Conservation (phyloP, 495 filamentous ascomycete genomes). For the Cryomyces minteri region DNA sequence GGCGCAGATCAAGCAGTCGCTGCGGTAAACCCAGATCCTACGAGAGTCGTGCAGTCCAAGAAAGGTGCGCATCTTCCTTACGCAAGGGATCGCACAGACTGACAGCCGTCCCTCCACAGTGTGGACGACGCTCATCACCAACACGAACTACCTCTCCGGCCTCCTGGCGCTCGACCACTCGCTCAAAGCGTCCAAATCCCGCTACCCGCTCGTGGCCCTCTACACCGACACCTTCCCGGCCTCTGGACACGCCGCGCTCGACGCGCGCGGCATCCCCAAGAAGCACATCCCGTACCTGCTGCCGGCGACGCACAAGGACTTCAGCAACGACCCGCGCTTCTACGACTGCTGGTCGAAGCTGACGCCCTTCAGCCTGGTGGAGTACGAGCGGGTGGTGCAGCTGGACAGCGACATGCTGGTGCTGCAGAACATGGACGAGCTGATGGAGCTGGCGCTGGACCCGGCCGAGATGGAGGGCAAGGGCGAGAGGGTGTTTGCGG, state of each 20-base stretch:
- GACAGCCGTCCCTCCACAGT: constrained; percentile 21
- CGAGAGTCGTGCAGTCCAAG: constrained; percentile 11
- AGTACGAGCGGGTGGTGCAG: constrained; percentile 56
- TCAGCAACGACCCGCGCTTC: constrained; percentile 49
- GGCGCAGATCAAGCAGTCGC: neutral
- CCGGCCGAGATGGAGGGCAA: constrained; percentile 27
- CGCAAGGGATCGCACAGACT: neutral
- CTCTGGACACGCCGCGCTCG: constrained; percentile 43
- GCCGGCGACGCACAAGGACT: constrained; percentile 37
- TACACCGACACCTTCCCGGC: constrained; percentile 53
- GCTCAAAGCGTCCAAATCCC: constrained; percentile 34
- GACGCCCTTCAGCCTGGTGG: constrained; percentile 47
- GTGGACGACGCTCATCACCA: constrained; percentile 69
- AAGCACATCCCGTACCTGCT: constrained; percentile 43
- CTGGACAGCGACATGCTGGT: constrained; percentile 80
- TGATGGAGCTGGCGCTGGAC: constrained; percentile 61
- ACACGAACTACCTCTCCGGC: constrained; percentile 52
- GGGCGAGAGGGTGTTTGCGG: constrained; percentile 46
- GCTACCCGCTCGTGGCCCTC: constrained; percentile 57
- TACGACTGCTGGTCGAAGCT: constrained; percentile 76
- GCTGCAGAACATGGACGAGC: constrained; percentile 63
- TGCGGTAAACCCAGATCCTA: constrained; percentile 7
- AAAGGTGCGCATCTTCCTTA: constrained; percentile 11
- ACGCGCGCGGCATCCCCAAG: constrained; percentile 39
- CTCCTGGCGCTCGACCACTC: constrained; percentile 54